Evolutionary conservation across 1,284 basidiomycete species (phyloP).

Genomic region (Apiotrichum montevideense): DNA sequence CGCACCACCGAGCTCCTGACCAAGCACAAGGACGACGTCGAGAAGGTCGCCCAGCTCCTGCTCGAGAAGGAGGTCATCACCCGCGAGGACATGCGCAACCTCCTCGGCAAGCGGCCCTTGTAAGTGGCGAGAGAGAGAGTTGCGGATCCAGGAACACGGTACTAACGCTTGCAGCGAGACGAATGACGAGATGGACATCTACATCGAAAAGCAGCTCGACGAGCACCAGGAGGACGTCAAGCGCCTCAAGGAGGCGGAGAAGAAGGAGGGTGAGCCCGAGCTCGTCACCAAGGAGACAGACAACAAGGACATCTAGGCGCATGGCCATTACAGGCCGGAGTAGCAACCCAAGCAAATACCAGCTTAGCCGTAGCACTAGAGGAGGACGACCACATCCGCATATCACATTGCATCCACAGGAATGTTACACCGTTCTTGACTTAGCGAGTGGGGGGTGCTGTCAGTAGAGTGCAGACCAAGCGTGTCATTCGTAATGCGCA

Average conservation of each 20-base stretch:
- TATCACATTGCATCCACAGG: constrained; percentile 7
- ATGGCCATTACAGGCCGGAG: background rate
- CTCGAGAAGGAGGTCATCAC: constrained; percentile 94
- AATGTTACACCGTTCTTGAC: constrained; percentile 10
- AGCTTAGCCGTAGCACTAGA: background rate
- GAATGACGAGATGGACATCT: constrained; percentile 86
- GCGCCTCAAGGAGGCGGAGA: constrained; percentile 1
- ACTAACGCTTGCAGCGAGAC: background rate
- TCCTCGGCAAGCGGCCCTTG: constrained; percentile 37
- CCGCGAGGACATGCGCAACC: constrained; percentile 51
- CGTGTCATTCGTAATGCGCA: no score
- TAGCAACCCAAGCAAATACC: background rate
- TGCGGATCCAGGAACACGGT: background rate
- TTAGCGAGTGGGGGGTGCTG: background rate
- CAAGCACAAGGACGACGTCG: constrained; percentile 78
- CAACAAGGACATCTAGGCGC: background rate
- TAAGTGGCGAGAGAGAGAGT: background rate
- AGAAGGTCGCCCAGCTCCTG: constrained; percentile 86
- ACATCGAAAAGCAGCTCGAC: constrained; percentile 59
- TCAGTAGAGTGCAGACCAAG: no score
- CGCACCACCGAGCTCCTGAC: constrained; percentile 78
- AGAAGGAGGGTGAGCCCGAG: constrained; percentile 6
- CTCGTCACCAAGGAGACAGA: constrained; percentile 1
- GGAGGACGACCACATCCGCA: constrained; percentile 2
- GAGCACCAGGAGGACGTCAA: constrained; percentile 28